These are phyloP conservation scores for Cladosporium halotolerans DNA, from an alignment of 2,329 filamentous ascomycete species.

Conservation along the genomic window DNA sequence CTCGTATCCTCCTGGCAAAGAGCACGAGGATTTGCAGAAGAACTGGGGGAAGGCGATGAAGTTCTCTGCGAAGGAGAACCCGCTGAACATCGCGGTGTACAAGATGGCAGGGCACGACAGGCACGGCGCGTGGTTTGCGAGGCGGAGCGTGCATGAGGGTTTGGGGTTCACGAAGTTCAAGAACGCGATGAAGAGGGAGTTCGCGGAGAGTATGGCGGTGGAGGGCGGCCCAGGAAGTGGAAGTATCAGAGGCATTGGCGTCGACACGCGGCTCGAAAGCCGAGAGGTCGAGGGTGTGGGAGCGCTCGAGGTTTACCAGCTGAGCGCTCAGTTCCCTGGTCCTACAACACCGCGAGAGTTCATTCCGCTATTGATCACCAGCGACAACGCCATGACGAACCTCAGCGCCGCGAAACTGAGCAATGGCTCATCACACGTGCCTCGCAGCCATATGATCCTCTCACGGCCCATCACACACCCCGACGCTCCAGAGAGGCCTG, in stretches of 20 bases:
- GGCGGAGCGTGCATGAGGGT: constrained; percentile 74
- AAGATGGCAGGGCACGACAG: constrained; percentile 75
- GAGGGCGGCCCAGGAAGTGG: constrained; percentile 64
- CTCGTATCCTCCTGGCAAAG: constrained; percentile 42
- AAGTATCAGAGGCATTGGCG: constrained; percentile 78
- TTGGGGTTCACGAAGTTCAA: constrained; percentile 73
- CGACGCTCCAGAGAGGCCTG: constrained; percentile 61
- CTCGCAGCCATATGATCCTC: constrained; percentile 75
- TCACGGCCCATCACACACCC: constrained; percentile 78
- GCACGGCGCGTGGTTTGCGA: constrained; percentile 82
- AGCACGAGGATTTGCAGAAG: constrained; percentile 60
- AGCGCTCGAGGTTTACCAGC: constrained; percentile 68
- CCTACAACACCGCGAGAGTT: constrained; percentile 87
- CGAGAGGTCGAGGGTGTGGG: constrained; percentile 53
- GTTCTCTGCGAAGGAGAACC: constrained; percentile 64
- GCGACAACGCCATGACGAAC: constrained; percentile 46
- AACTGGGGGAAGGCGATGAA: constrained; percentile 83
- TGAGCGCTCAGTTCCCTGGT: constrained; percentile 84
- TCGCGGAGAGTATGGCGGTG: constrained; percentile 67
- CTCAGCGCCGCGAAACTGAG: constrained; percentile 32
- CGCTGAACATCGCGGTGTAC: constrained; percentile 69
- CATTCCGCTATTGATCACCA: constrained; percentile 69
- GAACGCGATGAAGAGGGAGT: constrained; percentile 69
- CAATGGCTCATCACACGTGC: constrained; percentile 34
- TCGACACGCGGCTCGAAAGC: constrained; percentile 66